Percentiles rank a stretch among this genome's conserved stretches.
Conservation (phyloP, 2,329 filamentous ascomycete species). For the Elsinoe necatrix region DNA sequence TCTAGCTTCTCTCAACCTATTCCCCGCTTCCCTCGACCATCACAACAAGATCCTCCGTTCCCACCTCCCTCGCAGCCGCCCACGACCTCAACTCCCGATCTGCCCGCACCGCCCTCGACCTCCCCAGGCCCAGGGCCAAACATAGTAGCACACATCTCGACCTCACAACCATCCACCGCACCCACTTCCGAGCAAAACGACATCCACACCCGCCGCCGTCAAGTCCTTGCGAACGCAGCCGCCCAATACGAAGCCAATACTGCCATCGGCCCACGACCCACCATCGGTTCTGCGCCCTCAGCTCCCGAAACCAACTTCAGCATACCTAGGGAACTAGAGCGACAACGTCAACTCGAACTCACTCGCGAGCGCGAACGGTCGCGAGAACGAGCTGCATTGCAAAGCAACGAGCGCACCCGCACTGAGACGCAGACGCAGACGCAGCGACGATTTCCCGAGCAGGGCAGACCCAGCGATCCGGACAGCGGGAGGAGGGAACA, state of each 20-base stretch:
- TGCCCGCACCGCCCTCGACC: slow-evolving; percentile 4
- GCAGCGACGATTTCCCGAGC: no score
- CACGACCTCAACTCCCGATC: neutral
- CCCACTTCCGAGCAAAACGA: neutral
- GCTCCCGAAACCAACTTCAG: neutral
- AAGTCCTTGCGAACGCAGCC: neutral
- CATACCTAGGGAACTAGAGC: neutral
- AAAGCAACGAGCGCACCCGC: no score
- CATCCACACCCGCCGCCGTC: neutral
- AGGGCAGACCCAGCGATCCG: no score
- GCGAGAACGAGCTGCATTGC: no score
- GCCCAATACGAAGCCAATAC: slow-evolving; percentile 1
- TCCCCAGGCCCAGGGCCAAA: slow-evolving; percentile 2
- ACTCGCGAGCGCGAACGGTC: neutral
- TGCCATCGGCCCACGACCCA: neutral
- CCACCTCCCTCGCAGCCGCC: slow-evolving; percentile 11
- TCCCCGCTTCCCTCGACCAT: slow-evolving; percentile 4
- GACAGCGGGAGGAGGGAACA: no score
- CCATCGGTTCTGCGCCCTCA: neutral
- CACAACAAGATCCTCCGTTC: slow-evolving; percentile 1
- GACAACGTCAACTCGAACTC: neutral
- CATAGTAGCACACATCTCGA: slow-evolving; percentile 4
- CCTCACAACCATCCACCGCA: neutral
- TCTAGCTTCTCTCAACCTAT: slow-evolving; percentile 12
- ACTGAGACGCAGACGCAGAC: no score